These are phyloP conservation scores for Raphanus raphanistrum DNA, from an alignment of 345 rosid genomes.

Conservation along the genomic window DNA sequence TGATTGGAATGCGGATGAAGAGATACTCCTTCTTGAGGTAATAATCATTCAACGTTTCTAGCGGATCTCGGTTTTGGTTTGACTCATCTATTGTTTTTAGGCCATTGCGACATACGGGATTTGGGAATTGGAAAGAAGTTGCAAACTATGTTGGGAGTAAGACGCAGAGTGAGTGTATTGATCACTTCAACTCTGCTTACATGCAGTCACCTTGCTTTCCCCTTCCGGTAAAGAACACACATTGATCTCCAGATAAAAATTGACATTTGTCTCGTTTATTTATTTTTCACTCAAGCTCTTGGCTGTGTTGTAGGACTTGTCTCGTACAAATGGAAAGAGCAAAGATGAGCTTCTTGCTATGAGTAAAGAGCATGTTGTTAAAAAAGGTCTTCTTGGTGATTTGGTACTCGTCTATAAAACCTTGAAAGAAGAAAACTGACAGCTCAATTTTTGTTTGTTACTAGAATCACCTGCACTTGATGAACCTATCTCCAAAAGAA, in stretches of 20 bases:
- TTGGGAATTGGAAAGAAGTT: constrained; percentile 95
- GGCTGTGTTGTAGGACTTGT: constrained; percentile 60
- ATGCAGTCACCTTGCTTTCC: constrained; percentile 86
- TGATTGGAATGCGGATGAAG: constrained; percentile 98
- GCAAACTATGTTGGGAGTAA: constrained; percentile 87
- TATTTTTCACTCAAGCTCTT: constrained; percentile 9
- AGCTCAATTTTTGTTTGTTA: constrained; percentile 20
- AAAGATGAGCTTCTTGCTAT: constrained; percentile 94
- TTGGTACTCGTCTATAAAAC: background rate
- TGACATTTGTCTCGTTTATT: background rate
- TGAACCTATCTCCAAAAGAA: constrained; percentile 52
- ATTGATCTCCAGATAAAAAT: background rate
- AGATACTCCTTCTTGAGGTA: constrained; percentile 92
- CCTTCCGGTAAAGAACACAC: constrained; percentile 65
- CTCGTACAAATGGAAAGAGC: constrained; percentile 83
- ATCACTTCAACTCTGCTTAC: constrained; percentile 75
- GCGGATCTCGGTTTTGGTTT: background rate
- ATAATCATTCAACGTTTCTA: background rate
- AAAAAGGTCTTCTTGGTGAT: constrained; percentile 53
- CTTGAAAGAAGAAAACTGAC: background rate
- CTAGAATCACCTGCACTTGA: constrained; percentile 57
- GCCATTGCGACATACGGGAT: constrained; percentile 96
- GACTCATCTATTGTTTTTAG: constrained; percentile 42
- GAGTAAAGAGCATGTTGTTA: constrained; percentile 55
- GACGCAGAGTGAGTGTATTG: constrained; percentile 68